A percentile compares a stretch with the other conserved stretches of the same genome.
Evolutionary conservation across 2,329 filamentous ascomycete genomes (phyloP).

Genomic region (Westerdykella sp.): DNA sequence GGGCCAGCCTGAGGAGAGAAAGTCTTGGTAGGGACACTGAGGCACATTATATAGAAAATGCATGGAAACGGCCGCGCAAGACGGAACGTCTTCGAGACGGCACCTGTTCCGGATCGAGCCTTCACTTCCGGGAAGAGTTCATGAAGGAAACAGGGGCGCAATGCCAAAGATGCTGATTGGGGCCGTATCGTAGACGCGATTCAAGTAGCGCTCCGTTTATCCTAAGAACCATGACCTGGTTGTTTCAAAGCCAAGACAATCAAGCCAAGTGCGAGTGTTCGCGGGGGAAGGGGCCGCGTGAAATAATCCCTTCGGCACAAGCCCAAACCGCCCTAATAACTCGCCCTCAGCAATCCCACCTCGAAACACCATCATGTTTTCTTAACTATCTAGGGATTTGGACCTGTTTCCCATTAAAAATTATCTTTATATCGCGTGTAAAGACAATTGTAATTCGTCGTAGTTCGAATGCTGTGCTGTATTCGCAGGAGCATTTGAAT

Average conservation of each 20-base stretch:
- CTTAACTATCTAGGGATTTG: no score
- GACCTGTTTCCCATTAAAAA: no score
- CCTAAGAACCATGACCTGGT: conserved; percentile 20
- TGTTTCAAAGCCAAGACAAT: conserved; percentile 21
- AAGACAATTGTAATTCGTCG: no score
- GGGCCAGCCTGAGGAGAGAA: conserved; percentile 33
- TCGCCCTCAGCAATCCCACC: no score
- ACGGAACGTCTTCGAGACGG: conserved; percentile 33
- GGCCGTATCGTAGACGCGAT: conserved; percentile 11
- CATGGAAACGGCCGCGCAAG: conserved; percentile 21
- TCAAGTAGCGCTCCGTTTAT: conserved; percentile 9
- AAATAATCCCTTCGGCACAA: no score
- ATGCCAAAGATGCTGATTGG: conserved; percentile 21
- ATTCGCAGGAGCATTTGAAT: no score
- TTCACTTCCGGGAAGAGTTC: conserved; percentile 3
- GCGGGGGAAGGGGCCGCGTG: no score
- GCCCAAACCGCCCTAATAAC: no score
- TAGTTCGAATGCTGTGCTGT: no score
- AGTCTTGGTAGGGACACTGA: conserved; percentile 27
- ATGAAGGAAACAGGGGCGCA: conserved; percentile 11
- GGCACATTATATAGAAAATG: conserved; percentile 27
- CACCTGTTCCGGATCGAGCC: conserved; percentile 28
- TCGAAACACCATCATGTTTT: no score
- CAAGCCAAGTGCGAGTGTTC: neutral
- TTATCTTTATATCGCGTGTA: no score